Evolutionary conservation across 768 basidiomycete genomes (phyloP), one percentile per base, ranked within the genome.

Genomic region (Pluteus cervinus): DNA sequence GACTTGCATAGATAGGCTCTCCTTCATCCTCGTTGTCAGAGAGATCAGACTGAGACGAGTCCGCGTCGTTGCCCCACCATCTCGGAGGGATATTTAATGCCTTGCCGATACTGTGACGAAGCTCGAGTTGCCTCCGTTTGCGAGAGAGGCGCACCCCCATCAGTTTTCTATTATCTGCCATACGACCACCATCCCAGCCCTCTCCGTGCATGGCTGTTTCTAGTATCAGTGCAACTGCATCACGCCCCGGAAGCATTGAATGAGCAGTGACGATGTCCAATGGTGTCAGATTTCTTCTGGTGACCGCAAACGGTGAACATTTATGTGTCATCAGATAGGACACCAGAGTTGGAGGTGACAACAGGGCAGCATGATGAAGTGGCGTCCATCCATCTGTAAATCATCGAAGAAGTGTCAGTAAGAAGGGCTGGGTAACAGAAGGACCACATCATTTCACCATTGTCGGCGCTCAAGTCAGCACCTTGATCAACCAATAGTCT

Each of bases 281-380:
- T 3, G 96, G 80, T 3, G 84, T 92, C 26, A 97, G 61, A 20
- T 86, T 83, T 25, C 84, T 79, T 48, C 70, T 73, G 17, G 93
- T 94, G 30, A 76, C 55, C 4, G 79, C 73, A 44, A 87, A 79
- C 0, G 87, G 80, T 17, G 89, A 91, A 44, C 88, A 89, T 31
- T 90, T 89, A 48, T 90, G 86, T 8, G 89, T 94, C 63, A 98
- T 81, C 16, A 99, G 69, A 67, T 90, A 84, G 0, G 92, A 90
- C 15, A 98, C 75, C 15, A 98, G 66, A 2, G 92, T 92, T 3
- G 93, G 87, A 22, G 94, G 91, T 9, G 89, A 80, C 24, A 88
- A 66, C 36, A 98, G 62, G 6, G 86, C 86, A 6, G 94, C 90
- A 62, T 94, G 83, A 52, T 97, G 94, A 9, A 99, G 69, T 3